Conservation (phyloP, 768 basidiomycete genomes). For the Trametes punicea region DNA sequence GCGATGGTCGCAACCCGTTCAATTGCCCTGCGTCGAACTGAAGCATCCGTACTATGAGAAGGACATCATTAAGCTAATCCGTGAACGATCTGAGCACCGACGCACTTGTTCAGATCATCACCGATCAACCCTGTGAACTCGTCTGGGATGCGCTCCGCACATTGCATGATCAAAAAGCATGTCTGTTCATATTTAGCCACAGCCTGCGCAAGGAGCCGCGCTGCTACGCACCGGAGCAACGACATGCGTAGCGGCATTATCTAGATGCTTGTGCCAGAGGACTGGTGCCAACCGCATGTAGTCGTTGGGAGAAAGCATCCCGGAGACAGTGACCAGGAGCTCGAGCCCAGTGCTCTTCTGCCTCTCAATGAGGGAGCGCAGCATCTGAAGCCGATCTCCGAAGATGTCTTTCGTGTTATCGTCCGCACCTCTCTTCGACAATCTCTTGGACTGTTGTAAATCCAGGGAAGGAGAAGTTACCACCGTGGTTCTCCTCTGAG, state of each 20-base stretch:
- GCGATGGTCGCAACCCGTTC: constrained; percentile 53
- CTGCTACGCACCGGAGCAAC: constrained; percentile 47
- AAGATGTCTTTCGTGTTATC: constrained; percentile 4
- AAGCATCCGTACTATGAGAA: constrained; percentile 43
- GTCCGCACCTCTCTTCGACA: not conserved
- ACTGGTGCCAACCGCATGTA: constrained; percentile 49
- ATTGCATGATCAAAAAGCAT: constrained; percentile 70
- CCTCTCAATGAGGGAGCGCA: constrained; percentile 17
- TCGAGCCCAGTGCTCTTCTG: constrained; percentile 40
- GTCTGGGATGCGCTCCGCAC: constrained; percentile 56
- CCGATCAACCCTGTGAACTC: constrained; percentile 51
- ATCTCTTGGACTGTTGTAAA: not conserved
- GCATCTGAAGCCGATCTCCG: constrained; percentile 15
- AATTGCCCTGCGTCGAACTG: constrained; percentile 49
- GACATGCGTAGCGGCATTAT: constrained; percentile 35
- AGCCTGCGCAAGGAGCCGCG: not conserved
- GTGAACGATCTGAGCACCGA: not conserved
- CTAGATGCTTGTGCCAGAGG: constrained; percentile 56
- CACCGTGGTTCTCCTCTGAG: constrained; percentile 43
- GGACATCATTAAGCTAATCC: not conserved
- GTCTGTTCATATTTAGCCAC: constrained; percentile 27
- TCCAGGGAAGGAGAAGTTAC: constrained; percentile 16
- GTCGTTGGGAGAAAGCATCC: constrained; percentile 47
- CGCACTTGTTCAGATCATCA: constrained; percentile 55
- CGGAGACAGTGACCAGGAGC: constrained; percentile 61